Percentiles rank a stretch among this genome's conserved stretches.
Conservation (phyloP, 805 yeast genomes). For the Wickerhamomyces chambardii region DNA sequence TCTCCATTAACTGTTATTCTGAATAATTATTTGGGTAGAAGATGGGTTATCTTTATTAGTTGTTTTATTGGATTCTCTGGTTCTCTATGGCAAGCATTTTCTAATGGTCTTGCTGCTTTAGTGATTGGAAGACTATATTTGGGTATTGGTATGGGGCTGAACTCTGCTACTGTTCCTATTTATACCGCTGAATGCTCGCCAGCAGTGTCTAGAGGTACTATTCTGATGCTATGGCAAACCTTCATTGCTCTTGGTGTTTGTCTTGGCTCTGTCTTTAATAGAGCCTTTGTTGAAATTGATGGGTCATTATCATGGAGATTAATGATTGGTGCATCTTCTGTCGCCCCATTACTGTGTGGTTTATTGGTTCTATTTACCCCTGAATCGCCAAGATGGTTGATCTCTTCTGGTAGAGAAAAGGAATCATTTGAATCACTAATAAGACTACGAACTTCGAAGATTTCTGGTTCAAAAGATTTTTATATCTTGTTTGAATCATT, state of each 20-base stretch:
- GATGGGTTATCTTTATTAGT: constrained; percentile 48
- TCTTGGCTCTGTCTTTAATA: constrained; percentile 52
- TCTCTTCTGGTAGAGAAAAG: constrained; percentile 37
- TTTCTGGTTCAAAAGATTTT: constrained; percentile 59
- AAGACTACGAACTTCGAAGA: constrained; percentile 32
- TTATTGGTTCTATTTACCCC: constrained; percentile 48
- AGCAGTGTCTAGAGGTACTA: constrained; percentile 49
- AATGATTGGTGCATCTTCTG: constrained; percentile 56
- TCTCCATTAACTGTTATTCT: constrained; percentile 47
- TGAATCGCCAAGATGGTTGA: constrained; percentile 65
- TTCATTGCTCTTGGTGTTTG: constrained; percentile 71
- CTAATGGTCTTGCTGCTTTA: constrained; percentile 51
- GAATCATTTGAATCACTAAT: constrained; percentile 43
- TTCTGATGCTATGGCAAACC: constrained; percentile 67
- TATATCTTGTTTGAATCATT: constrained; percentile 48
- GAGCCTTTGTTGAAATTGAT: constrained; percentile 42
- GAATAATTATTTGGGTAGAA: constrained; percentile 46
- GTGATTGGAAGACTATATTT: constrained; percentile 49
- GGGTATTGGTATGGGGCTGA: constrained; percentile 61
- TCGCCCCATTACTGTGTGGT: constrained; percentile 47
- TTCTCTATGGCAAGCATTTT: constrained; percentile 57
- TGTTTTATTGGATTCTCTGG: constrained; percentile 49
- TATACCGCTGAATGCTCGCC: constrained; percentile 59
- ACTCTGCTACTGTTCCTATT: constrained; percentile 62
- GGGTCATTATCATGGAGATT: constrained; percentile 52